phyloP scores from a whole-genome alignment of 768 basidiomycete genomes.

The Peribolospora kevripleyi region DNA sequence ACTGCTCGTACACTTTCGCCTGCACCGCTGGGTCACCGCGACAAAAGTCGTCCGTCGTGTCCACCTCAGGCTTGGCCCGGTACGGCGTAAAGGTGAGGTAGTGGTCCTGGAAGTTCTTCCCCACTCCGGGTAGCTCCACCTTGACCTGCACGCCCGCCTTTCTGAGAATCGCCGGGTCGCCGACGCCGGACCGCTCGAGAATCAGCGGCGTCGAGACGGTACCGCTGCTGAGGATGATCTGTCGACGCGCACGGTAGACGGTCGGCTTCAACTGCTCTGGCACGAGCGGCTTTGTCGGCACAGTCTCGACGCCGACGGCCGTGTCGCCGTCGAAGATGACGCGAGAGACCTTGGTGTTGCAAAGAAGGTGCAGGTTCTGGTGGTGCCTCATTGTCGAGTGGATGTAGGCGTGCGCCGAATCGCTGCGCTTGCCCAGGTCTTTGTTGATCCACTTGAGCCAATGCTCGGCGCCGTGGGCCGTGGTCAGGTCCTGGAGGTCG shows the following conservation, averaged over 20 bases:
- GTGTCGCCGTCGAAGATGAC: conserved; percentile 49
- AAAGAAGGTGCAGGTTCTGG: conserved; percentile 39
- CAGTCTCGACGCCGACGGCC: conserved; percentile 37
- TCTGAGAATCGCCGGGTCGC: conserved; percentile 30
- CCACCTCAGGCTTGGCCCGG: conserved; percentile 40
- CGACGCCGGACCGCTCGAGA: conserved; percentile 47
- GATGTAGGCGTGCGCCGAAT: conserved; percentile 45
- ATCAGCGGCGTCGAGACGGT: conserved; percentile 21
- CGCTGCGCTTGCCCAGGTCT: conserved; percentile 44
- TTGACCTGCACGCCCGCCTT: conserved; percentile 34
- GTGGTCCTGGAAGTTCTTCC: conserved; percentile 42
- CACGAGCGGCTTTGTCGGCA: no score
- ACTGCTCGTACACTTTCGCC: conserved; percentile 34
- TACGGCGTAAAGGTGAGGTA: conserved; percentile 41
- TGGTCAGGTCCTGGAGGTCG: conserved; percentile 38
- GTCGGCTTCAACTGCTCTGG: no score
- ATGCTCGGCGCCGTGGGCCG: conserved; percentile 39
- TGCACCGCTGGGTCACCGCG: conserved; percentile 33
- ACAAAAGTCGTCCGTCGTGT: conserved; percentile 43
- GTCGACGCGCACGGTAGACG: no score
- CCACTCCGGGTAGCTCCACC: conserved; percentile 45
- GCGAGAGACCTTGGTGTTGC: conserved; percentile 39
- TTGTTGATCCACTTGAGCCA: conserved; percentile 47
- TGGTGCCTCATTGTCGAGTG: conserved; percentile 48
- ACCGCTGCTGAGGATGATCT: no score